These are phyloP conservation scores for Chloromonas sp. DNA, from an alignment of 163 green algal genomes.

Conservation along the genomic window DNA sequence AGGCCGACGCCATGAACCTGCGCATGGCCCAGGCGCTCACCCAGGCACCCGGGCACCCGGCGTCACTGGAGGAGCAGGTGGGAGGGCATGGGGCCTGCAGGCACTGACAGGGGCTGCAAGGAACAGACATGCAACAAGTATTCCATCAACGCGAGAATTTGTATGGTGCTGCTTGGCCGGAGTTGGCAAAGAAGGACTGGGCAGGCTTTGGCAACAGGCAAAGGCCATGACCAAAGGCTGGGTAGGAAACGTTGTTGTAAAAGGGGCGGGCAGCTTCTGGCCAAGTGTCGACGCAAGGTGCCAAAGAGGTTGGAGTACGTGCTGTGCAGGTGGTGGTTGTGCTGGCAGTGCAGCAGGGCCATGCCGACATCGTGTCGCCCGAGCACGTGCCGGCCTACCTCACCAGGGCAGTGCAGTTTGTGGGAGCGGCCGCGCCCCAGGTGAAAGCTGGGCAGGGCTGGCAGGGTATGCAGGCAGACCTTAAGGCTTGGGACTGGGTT, in stretches of 20 bases:
- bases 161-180: too few relatives aligned
- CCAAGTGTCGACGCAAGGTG: too few relatives aligned
- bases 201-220: too few relatives aligned
- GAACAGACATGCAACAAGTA: too few relatives aligned
- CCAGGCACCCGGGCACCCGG: conserved; percentile 38
- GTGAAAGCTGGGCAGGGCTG: neutral
- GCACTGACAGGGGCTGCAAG: too few relatives aligned
- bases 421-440: conserved; percentile 10
- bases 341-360: conserved; percentile 45
- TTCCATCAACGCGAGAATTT: too few relatives aligned
- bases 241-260: too few relatives aligned
- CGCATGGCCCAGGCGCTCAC: conserved; percentile 39
- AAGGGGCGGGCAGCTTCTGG: too few relatives aligned
- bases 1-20: conserved; percentile 16
- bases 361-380: conserved; percentile 33
- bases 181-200: too few relatives aligned
- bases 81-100: neutral
- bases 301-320: neutral
- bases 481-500: too few relatives aligned
- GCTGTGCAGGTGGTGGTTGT: conserved; percentile 48
- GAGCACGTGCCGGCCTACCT: conserved; percentile 23
- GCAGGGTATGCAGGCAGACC: too few relatives aligned
- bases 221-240: too few relatives aligned
- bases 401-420: conserved; percentile 3
- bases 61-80: conserved; percentile 48